Base-by-base conservation (phyloP, 1,284 basidiomycete genomes). In the Tilletiaria anomala region DNA sequence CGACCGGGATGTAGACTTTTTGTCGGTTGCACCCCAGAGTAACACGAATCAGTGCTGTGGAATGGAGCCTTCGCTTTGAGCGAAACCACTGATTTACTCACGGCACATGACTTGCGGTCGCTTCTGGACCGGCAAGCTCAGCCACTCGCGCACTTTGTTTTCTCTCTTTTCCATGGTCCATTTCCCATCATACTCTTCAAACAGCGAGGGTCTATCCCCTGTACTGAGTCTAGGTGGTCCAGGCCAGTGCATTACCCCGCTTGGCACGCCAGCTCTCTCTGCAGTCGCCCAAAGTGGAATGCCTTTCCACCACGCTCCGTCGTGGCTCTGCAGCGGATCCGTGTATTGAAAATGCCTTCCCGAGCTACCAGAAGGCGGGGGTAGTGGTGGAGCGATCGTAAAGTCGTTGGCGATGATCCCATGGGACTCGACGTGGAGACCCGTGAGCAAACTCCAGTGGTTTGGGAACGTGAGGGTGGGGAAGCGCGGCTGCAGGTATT, bases 371-470 rank as follows among this genome's bases (percentile, higher is more conserved):
- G 19, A 32, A 21, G 39, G 16, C 6, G 32, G 22, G 6, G 21
- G 5, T n/a, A n/a, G n/a, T n/a, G n/a, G 20, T 26, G 36, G 34
- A 6, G 32, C 16, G 18, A 38, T 22, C 15, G 43, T 87, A 61
- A 93, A 93, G 56, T 84, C 82, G 61, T 93, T 93, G 11, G 78
- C 87, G 10, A 93, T 75, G 40, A 93, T 88, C 4, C 87, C 88
- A 60, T 87, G 78, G 1, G 54, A 50, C 3, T 47, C 48, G 16
- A 58, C 56, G 36, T 53, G 43, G 3, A 63, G 45, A 4, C 60
- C 60, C 76, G 83, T 48, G 45, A 68, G 42, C n/a, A 68, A 41
- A 0, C 55, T 43, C 57, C 58, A 67, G 47, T 68, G 63, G 39
- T 69, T 68, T 0, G 66, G 88, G 58, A 93, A 93, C 0, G 88